Conservation (phyloP, 2,329 filamentous ascomycete species). For the Aspergillus sp. region DNA sequence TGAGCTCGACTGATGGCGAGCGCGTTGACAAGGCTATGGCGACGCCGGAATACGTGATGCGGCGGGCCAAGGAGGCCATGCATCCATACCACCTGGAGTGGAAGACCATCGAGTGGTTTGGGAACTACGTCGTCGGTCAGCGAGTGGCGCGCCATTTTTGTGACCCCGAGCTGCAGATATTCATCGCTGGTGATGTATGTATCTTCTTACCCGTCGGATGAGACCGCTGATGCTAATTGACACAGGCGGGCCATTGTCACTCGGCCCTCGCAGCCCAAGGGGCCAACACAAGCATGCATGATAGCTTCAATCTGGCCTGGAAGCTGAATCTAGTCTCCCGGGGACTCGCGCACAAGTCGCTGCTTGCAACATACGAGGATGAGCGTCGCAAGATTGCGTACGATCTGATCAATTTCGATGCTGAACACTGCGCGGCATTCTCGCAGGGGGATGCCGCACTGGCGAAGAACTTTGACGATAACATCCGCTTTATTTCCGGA, state of each 20-base stretch:
- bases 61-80: constrained; percentile 44
- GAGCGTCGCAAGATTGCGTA: constrained; percentile 31
- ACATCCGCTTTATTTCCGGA: constrained; percentile 72
- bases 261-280: constrained; percentile 35
- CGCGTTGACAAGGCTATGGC: constrained; percentile 32
- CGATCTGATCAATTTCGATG: constrained; percentile 31
- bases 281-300: constrained; percentile 37
- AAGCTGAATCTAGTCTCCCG: constrained; percentile 31
- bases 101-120: constrained; percentile 50
- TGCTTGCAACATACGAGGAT: constrained; percentile 30
- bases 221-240: background rate
- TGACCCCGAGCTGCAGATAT: constrained; percentile 42
- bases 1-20: constrained; percentile 26
- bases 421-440: constrained; percentile 51
- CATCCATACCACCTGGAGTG: constrained; percentile 46
- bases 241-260: constrained; percentile 30
- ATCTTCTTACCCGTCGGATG: background rate
- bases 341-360: constrained; percentile 21
- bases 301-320: constrained; percentile 37
- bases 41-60: constrained; percentile 69
- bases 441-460: constrained; percentile 63
- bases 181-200: constrained; percentile 50
- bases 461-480: constrained; percentile 67
- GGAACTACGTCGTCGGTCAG: constrained; percentile 52
- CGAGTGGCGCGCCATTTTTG: constrained; percentile 47